A percentile compares a stretch with the other conserved stretches of the same genome.
phyloP scores from a whole-genome alignment of 768 basidiomycete genomes.

The Imleria badia region DNA sequence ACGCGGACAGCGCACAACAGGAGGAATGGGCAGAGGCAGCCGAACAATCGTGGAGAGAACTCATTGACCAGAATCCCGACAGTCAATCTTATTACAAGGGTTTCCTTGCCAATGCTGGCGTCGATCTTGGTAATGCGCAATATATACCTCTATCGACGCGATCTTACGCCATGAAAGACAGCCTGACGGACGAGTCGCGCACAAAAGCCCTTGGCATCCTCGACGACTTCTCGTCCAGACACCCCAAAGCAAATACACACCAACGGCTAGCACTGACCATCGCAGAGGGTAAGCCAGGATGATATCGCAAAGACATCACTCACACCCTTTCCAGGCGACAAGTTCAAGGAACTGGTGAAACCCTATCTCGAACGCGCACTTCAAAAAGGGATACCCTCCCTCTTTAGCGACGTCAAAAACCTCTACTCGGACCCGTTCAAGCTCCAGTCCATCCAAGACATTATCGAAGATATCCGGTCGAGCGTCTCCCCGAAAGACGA shows the following conservation, averaged over 20 bases:
- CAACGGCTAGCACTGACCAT: slow-evolving; percentile 71
- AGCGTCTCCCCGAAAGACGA: slow-evolving; percentile 37
- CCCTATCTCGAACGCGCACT: slow-evolving; percentile 71
- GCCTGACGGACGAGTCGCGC: slow-evolving; percentile 49
- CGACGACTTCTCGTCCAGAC: slow-evolving; percentile 54
- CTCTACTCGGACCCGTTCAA: slow-evolving; percentile 72
- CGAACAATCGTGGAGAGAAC: slow-evolving; percentile 72
- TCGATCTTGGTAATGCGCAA: slow-evolving; percentile 57
- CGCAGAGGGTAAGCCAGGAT: slow-evolving; percentile 44
- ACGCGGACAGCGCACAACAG: slow-evolving; percentile 11
- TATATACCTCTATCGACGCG: not conserved
- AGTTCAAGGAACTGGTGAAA: slow-evolving; percentile 63
- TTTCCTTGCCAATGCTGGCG: slow-evolving; percentile 62
- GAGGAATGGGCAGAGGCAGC: slow-evolving; percentile 60
- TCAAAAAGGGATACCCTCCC: slow-evolving; percentile 84
- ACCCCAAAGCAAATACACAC: slow-evolving; percentile 71
- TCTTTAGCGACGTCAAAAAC: slow-evolving; percentile 89
- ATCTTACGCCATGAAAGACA: slow-evolving; percentile 32
- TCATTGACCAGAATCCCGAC: slow-evolving; percentile 88
- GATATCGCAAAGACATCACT: not conserved
- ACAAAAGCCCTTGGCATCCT: slow-evolving; percentile 57
- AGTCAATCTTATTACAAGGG: slow-evolving; percentile 76
- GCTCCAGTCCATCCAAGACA: slow-evolving; percentile 63
- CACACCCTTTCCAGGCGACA: slow-evolving; percentile 44
- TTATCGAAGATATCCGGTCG: slow-evolving; percentile 53